These are phyloP conservation scores for Tarenaya hassleriana DNA, from an alignment of 345 rosid species.

Conservation along the genomic window DNA sequence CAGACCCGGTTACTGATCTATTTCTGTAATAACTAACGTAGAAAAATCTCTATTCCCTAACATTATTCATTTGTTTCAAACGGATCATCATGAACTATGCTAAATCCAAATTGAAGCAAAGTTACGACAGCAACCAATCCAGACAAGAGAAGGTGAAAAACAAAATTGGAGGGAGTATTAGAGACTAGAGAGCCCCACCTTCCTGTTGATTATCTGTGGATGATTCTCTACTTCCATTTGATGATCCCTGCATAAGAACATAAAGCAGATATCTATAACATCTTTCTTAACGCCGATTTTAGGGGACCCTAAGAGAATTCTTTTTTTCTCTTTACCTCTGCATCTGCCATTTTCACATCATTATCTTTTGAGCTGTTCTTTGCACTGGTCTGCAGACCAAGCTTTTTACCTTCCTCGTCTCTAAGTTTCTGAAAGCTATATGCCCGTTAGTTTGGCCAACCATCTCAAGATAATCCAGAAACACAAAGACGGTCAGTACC, in stretches of 20 bases:
- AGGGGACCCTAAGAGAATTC: slow-evolving; percentile 3
- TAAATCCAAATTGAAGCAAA: slow-evolving; percentile 4
- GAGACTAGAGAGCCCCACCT: slow-evolving; percentile 52
- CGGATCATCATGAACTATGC: neutral
- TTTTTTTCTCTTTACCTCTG: slow-evolving; percentile 40
- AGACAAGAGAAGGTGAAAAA: slow-evolving; percentile 10
- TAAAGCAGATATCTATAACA: neutral
- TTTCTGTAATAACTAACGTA: neutral
- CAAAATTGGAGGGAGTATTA: neutral
- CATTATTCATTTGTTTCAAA: neutral
- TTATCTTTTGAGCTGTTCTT: slow-evolving; percentile 43
- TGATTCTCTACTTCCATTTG: slow-evolving; percentile 57
- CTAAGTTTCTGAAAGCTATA: slow-evolving; percentile 51
- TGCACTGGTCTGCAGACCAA: slow-evolving; percentile 61
- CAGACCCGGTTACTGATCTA: neutral
- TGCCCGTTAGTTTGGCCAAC: slow-evolving; percentile 3
- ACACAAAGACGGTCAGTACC: slow-evolving; percentile 37
- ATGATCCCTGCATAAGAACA: slow-evolving; percentile 47
- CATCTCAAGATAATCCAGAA: neutral
- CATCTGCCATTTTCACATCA: slow-evolving; percentile 72
- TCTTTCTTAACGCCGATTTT: neutral
- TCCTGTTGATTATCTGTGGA: slow-evolving; percentile 43
- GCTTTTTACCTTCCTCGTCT: slow-evolving; percentile 83
- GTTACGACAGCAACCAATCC: slow-evolving; percentile 1
- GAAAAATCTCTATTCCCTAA: neutral